Conservation (phyloP, 1,284 basidiomycete genomes). For the Malassezia dermatis region DNA sequence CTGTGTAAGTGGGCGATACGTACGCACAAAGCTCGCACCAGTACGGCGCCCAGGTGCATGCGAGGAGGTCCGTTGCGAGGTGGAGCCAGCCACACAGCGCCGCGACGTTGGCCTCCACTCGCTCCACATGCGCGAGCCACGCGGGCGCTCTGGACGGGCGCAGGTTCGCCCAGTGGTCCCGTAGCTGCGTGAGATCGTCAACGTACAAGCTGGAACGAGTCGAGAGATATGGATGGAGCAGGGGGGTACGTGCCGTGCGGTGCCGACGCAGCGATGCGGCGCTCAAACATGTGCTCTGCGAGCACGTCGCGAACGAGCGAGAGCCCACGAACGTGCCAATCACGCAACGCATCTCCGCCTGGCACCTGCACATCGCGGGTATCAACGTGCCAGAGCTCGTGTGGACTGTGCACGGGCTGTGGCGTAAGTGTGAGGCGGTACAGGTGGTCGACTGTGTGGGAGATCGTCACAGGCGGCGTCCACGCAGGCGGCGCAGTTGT, state of each 20-base stretch:
- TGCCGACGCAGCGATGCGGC: neutral
- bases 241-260: neutral
- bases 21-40: constrained; percentile 10
- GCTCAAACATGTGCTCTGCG: neutral
- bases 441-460: neutral
- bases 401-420: neutral
- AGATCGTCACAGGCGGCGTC: neutral
- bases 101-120: neutral
- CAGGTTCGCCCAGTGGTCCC: neutral
- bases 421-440: neutral
- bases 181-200: neutral
- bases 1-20: neutral
- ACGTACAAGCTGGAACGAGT: neutral
- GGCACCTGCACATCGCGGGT: constrained; percentile 8
- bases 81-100: neutral
- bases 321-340: constrained; percentile 2
- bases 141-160: neutral
- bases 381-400: constrained; percentile 9
- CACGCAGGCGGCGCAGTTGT: neutral
- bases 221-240: neutral
- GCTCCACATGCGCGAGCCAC: neutral
- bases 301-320: constrained; percentile 7
- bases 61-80: neutral
- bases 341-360: neutral
- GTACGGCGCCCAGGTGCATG: neutral